phyloP scores from a whole-genome alignment of 768 basidiomycete species.

The Mycena kentingensis region DNA sequence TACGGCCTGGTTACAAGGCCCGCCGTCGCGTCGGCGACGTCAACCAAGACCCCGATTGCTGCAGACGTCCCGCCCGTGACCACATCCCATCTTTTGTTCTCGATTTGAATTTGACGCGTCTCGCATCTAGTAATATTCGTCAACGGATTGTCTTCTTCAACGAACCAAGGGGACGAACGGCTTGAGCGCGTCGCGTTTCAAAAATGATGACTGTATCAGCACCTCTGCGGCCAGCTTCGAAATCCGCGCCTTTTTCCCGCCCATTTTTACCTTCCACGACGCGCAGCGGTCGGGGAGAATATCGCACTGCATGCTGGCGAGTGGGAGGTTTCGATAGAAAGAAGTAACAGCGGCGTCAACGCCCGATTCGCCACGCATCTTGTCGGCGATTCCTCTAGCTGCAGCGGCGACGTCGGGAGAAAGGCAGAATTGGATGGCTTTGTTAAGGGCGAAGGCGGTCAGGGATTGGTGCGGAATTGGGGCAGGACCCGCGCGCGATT shows the following conservation, averaged over 20 bases:
- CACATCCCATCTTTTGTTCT: slow-evolving; percentile 20
- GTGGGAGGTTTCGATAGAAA: slow-evolving; percentile 14
- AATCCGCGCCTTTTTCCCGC: slow-evolving; percentile 9
- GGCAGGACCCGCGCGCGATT: slow-evolving; percentile 45
- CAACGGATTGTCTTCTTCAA: background rate
- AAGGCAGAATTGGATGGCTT: slow-evolving; percentile 37
- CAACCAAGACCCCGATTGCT: background rate
- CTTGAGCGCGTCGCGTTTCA: slow-evolving; percentile 9
- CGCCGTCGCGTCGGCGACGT: slow-evolving; percentile 9
- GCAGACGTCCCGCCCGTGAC: slow-evolving; percentile 12
- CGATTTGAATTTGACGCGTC: slow-evolving; percentile 8
- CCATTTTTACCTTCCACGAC: slow-evolving; percentile 16
- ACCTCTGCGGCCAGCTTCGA: slow-evolving; percentile 18
- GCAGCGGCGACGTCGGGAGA: slow-evolving; percentile 35
- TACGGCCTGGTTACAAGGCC: slow-evolving; percentile 14
- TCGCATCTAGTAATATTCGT: background rate
- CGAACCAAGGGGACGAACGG: background rate
- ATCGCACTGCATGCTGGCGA: slow-evolving; percentile 9
- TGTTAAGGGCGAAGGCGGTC: slow-evolving; percentile 3
- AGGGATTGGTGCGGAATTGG: slow-evolving; percentile 31
- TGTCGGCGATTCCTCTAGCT: slow-evolving; percentile 37
- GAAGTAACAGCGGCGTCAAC: slow-evolving; percentile 11
- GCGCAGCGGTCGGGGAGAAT: slow-evolving; percentile 13
- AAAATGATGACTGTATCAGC: background rate
- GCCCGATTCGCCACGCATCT: slow-evolving; percentile 39